A percentile compares a stretch with the other conserved stretches of the same genome.
phyloP scores from a whole-genome alignment of 768 basidiomycete genomes.

The Fibroporia radiculosa region DNA sequence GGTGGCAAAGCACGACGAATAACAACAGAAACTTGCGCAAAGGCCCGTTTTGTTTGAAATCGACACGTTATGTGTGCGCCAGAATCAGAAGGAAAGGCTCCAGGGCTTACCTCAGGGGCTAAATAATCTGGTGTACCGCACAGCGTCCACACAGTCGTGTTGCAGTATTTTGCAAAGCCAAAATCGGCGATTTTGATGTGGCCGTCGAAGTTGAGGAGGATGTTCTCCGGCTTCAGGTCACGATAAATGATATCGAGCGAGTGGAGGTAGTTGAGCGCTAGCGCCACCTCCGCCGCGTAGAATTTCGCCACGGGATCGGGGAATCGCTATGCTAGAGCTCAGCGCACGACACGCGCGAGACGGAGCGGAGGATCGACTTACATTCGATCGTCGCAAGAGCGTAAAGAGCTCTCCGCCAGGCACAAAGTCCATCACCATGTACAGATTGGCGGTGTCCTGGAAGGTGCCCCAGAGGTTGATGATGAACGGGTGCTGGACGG shows the following conservation, averaged over 20 bases:
- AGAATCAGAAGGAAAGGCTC: no score
- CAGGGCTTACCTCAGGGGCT: constrained; percentile 70
- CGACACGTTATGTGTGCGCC: no score
- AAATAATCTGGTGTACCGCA: constrained; percentile 97
- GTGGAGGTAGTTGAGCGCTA: constrained; percentile 89
- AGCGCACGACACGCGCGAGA: neutral
- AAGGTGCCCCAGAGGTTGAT: constrained; percentile 96
- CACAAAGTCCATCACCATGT: constrained; percentile 98
- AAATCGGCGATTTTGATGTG: constrained; percentile 98
- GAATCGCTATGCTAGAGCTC: constrained; percentile 63
- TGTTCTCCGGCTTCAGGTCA: constrained; percentile 96
- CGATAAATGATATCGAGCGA: constrained; percentile 87
- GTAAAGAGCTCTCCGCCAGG: constrained; percentile 97
- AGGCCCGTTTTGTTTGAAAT: no score
- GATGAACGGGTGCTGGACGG: constrained; percentile 87
- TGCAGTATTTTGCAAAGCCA: constrained; percentile 88
- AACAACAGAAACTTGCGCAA: no score
- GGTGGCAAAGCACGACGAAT: no score
- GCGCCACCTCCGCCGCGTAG: constrained; percentile 91
- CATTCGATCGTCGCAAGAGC: constrained; percentile 82
- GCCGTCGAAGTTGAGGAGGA: constrained; percentile 87
- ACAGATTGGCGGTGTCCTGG: constrained; percentile 87
- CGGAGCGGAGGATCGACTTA: constrained; percentile 29
- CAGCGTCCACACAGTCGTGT: constrained; percentile 87
- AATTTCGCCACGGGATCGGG: constrained; percentile 97